Base-by-base conservation (phyloP, 1,284 basidiomycete species). In the Blastosporella zonata region DNA sequence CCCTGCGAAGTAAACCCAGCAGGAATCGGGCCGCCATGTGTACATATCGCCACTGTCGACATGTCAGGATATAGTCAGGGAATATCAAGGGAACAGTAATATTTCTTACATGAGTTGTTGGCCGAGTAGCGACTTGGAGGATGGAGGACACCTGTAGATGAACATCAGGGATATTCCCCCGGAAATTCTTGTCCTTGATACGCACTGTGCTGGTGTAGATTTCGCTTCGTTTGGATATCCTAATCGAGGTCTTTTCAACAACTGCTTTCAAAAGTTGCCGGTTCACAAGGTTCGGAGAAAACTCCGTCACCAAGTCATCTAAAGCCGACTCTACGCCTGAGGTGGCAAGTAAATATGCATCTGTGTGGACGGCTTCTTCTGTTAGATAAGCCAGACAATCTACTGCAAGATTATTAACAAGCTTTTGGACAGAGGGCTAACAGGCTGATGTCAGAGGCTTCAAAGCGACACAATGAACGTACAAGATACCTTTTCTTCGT, bases 371-470 rank as follows among this genome's bases (percentile, higher is more conserved):
- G 2, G 74, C 67, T 59, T 88, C 84, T 63, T 87, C 84, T 21
- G 74, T 76, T 10, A 87, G 67, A 57, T 82, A 71, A 15, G 65
- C 57, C 36, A 81, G 59, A 52, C 78, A 81, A 52, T 96, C 90
- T 55, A 83, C 78, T 13, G 88, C 81, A 29, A 94, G 73, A 39
- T 72, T 84, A 41, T 74, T 74, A 33, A 96, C 83, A 7, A 97
- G 70, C 59, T 94, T 90, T 69, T 98, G 96, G 21, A 98, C 82
- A 0, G 93, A 95, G 17, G 94, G 89, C 89, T 90, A 57, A 36
- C 46, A 28, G 52, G 48, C 20, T 47, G 54, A 20, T 43, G 27
- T 53, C 37, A 62, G 31, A 38, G 22, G 47, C 38, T 21, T 25
- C 35, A 43, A 27, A 10, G 3, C 15, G 18, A 12, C 21, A 9